Conservation (phyloP, 106 monocot genomes). For the Allium fistulosum region DNA sequence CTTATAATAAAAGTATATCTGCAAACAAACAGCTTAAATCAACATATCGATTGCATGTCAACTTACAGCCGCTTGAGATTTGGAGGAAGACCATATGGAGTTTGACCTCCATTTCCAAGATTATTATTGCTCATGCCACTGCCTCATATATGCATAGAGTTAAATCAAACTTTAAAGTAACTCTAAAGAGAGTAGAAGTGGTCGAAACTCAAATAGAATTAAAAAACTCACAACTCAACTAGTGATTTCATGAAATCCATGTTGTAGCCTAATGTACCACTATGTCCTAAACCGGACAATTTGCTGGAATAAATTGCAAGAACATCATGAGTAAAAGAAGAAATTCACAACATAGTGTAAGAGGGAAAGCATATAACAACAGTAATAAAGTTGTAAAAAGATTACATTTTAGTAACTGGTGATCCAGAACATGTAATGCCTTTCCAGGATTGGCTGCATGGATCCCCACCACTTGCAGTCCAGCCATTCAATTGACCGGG, state of each 20-base stretch:
- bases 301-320: slow-evolving; percentile 7
- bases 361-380: neutral
- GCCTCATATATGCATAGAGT: neutral
- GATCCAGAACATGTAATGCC: slow-evolving; percentile 53
- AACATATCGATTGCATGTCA: neutral
- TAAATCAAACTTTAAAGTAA: neutral
- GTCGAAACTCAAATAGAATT: neutral
- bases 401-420: slow-evolving; percentile 42
- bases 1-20: neutral
- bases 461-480: slow-evolving; percentile 33
- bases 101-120: slow-evolving; percentile 36
- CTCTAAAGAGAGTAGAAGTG: neutral
- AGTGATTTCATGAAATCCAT: slow-evolving; percentile 31
- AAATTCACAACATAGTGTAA: neutral
- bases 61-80: slow-evolving; percentile 59
- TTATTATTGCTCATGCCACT: slow-evolving; percentile 73
- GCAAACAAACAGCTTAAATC: neutral
- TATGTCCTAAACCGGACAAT: slow-evolving; percentile 27
- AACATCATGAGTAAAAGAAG: neutral
- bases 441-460: slow-evolving; percentile 41
- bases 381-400: neutral
- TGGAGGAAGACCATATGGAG: slow-evolving; percentile 60
- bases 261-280: slow-evolving; percentile 27
- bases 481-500: slow-evolving; percentile 36
- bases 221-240: slow-evolving; percentile 37